A percentile compares a stretch with the other conserved stretches of the same genome.
phyloP scores from a whole-genome alignment of 163 green algal species.

The Botryococcus braunii region DNA sequence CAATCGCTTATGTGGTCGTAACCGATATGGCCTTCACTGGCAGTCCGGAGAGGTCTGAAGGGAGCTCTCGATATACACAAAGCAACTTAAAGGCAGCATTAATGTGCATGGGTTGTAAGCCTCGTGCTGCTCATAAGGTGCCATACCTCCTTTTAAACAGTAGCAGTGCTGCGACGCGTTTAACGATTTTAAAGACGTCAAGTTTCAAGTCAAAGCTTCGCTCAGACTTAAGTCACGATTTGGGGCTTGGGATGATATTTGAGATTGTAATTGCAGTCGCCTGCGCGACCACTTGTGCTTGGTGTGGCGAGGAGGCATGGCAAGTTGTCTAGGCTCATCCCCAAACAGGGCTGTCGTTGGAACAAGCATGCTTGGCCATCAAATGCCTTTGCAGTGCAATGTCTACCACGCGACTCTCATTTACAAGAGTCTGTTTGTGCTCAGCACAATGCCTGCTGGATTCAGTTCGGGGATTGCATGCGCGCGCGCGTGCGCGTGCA shows the following conservation, averaged over 20 bases:
- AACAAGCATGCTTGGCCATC: too few species aligned
- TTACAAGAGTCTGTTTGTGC: neutral
- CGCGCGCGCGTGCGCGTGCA: neutral
- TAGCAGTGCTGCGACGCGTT: constrained; percentile 23
- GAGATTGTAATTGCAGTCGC: neutral
- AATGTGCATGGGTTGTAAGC: constrained; percentile 73
- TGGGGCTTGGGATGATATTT: neutral
- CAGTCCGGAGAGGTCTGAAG: too few species aligned
- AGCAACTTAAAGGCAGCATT: too few species aligned
- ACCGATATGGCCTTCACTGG: too few species aligned
- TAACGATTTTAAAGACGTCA: neutral
- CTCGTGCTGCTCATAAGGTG: constrained; percentile 54
- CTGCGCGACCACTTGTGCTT: neutral
- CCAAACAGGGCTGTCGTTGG: neutral
- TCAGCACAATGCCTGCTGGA: constrained; percentile 15
- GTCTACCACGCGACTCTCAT: neutral
- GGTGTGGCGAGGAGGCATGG: neutral
- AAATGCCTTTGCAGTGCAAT: too few species aligned
- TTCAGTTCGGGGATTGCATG: constrained; percentile 30
- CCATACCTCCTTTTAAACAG: constrained; percentile 9
- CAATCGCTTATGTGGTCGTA: too few species aligned
- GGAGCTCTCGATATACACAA: too few species aligned
- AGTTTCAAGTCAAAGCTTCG: neutral
- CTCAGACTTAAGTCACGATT: constrained; percentile 13
- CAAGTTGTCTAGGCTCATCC: neutral